Base-by-base conservation (phyloP, 164 flowering plant species). In the Kingdonia uniflora region DNA sequence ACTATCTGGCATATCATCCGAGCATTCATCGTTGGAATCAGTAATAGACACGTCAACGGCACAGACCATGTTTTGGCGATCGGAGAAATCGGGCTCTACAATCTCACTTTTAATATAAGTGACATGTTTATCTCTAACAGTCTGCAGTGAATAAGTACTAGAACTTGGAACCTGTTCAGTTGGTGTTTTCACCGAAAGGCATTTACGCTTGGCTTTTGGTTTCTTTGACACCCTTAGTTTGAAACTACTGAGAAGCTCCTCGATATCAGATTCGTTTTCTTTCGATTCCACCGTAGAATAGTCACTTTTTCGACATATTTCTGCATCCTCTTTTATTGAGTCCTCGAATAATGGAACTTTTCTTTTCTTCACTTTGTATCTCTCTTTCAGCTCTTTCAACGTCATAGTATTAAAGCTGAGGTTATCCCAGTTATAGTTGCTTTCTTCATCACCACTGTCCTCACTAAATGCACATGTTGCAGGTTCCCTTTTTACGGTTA, bases 231-330 rank as follows among this genome's bases (percentile, higher is more conserved):
- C 25, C 59, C 71, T 82, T 16, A 49, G 5, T 64, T 69, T 80
- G 79, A 54, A 81, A 55, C 49, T 55, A 52, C 61, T 65, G 19
- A 85, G 78, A 33, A 87, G 68, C 59, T 64, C 74, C 45, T 62
- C 57, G 14, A 75, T 71, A 62, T 83, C 86, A 56, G 48, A 24
- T 4, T 75, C 76, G 41, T 80, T 79, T 25, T 64, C 77, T 42
- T 68, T 59, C 1, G 39, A 19, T 47, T 47, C 48, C 21, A 46
- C 41, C 33, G 40, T 8, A 37, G 26, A 16, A 56, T 20, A 15
- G 0, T 61, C 71, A 33, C 51, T 52, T 33, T 71, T 38, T 14
- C 14, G 49, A 22, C 49, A 5, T 35, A 29, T 19, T n/a, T n/a
- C n/a, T n/a, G n/a, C n/a, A 11, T 49, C 29, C 37, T 53, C 14